These are phyloP conservation scores for Helenozyma rhizophorensis DNA, from an alignment of 805 yeast genomes.

Conservation along the genomic window DNA sequence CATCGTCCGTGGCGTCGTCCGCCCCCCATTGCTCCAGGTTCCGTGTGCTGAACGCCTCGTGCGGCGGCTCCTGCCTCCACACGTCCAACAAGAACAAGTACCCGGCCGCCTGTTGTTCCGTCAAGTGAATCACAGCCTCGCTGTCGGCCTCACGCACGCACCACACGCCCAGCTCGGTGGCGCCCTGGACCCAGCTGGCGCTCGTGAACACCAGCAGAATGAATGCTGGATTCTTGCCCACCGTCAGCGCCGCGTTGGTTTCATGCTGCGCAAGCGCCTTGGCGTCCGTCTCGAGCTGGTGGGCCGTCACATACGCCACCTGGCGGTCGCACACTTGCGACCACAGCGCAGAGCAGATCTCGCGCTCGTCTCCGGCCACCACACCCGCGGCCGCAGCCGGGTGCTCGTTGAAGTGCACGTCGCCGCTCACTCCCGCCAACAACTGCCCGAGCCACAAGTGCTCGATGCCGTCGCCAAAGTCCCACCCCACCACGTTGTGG, in stretches of 20 bases:
- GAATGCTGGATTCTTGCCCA: constrained; percentile 18
- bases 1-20: too few species aligned
- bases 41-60: too few species aligned
- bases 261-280: constrained; percentile 15
- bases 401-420: constrained; percentile 21
- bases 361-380: constrained; percentile 24
- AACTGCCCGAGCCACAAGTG: constrained; percentile 34
- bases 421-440: constrained; percentile 19
- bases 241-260: constrained; percentile 3
- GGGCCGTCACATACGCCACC: constrained; percentile 28
- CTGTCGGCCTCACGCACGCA: constrained; percentile 33
- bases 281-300: constrained; percentile 30
- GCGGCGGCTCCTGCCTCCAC: constrained; percentile 17
- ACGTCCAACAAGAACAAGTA: constrained; percentile 19
- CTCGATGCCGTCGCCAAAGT: constrained; percentile 17
- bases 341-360: constrained; percentile 37
- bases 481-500: constrained; percentile 18
- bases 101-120: constrained; percentile 7
- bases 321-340: constrained; percentile 25
- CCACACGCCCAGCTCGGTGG: constrained; percentile 18
- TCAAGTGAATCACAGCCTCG: constrained; percentile 16
- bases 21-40: too few species aligned
- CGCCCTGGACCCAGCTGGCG: constrained; percentile 22
- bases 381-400: constrained; percentile 29
- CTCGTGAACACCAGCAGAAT: constrained; percentile 24